A percentile compares a stretch with the other conserved stretches of the same genome.
These are phyloP conservation scores for Ophiostoma angusticollis DNA, from an alignment of 2,329 filamentous ascomycete genomes.

Conservation along the genomic window DNA sequence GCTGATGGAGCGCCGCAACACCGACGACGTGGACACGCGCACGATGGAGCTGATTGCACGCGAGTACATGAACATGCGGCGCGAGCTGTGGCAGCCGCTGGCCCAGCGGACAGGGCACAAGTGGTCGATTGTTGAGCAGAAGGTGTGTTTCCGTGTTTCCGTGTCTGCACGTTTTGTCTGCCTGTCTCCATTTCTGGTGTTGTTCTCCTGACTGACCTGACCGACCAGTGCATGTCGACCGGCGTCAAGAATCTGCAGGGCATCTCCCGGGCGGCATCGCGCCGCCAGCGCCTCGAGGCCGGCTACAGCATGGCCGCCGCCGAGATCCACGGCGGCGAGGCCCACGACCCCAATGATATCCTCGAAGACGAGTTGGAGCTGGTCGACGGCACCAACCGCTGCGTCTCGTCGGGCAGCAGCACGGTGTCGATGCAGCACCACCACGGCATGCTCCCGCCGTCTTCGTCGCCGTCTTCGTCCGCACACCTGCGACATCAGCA, in stretches of 20 bases:
- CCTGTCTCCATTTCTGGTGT: not conserved
- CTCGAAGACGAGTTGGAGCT: conserved; percentile 56
- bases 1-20: conserved; percentile 61
- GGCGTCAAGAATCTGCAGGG: conserved; percentile 70
- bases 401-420: conserved; percentile 18
- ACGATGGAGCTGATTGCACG: conserved; percentile 63
- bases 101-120: conserved; percentile 67
- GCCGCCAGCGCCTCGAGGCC: conserved; percentile 48
- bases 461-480: not conserved
- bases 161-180: not conserved
- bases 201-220: too few species aligned
- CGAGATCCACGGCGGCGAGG: conserved; percentile 44
- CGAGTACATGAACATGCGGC: conserved; percentile 67
- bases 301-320: conserved; percentile 31
- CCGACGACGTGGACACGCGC: conserved; percentile 65
- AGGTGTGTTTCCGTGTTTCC: too few species aligned
- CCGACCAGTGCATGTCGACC: conserved; percentile 62
- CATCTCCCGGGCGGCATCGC: conserved; percentile 50
- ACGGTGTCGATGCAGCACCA: conserved; percentile 1
- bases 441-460: not conserved
- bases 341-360: conserved; percentile 20
- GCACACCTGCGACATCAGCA: too few species aligned
- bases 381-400: conserved; percentile 23
- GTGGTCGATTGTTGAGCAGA: conserved; percentile 58
- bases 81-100: conserved; percentile 69